Conservation (phyloP, 1,139 yeast genomes). For the Pichia sp. region DNA sequence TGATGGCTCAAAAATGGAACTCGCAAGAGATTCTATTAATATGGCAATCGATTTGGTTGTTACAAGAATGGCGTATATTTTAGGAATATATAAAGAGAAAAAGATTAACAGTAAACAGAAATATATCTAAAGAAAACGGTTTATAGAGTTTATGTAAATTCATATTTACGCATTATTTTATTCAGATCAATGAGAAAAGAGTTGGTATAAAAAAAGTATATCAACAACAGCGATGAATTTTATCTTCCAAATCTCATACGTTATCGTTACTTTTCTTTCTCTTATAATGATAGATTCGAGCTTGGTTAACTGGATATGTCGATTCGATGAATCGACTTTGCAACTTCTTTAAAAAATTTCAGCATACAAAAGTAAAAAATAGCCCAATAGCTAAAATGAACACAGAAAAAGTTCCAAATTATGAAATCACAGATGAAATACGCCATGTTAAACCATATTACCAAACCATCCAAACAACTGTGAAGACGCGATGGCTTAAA, state of each 20-base stretch:
- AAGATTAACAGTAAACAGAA: background rate
- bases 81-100: constrained; percentile 57
- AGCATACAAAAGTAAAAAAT: background rate
- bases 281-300: background rate
- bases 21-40: constrained; percentile 81
- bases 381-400: background rate
- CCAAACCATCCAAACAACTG: constrained; percentile 34
- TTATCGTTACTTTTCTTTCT: background rate
- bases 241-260: background rate
- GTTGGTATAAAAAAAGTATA: too few relatives aligned
- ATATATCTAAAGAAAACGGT: background rate
- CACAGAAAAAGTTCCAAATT: constrained; percentile 15
- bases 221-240: background rate
- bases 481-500: constrained; percentile 46
- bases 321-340: background rate
- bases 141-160: background rate
- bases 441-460: constrained; percentile 45
- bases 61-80: constrained; percentile 77
- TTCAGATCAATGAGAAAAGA: background rate
- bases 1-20: constrained; percentile 86
- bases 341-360: background rate
- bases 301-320: background rate
- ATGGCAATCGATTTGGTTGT: constrained; percentile 97
- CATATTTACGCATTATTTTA: background rate
- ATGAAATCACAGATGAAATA: constrained; percentile 35